Evolutionary conservation across 2,329 filamentous ascomycete species (phyloP).

Genomic region (Mycosphaerella sp.): DNA sequence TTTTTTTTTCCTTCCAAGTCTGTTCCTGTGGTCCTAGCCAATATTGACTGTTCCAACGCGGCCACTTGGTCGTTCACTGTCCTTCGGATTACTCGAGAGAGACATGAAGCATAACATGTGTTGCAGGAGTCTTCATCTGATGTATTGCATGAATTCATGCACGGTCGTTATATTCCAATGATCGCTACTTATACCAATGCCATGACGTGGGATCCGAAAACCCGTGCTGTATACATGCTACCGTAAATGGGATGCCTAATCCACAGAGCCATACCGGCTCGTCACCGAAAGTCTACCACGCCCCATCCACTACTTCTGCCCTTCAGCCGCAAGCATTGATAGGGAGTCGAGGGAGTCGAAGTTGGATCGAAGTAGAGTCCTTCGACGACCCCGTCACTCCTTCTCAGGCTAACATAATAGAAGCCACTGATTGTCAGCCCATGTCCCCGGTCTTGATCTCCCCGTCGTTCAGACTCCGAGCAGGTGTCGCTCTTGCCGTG

Average conservation of each 20-base stretch:
- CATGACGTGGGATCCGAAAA: not conserved
- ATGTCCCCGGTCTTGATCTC: conserved; percentile 33
- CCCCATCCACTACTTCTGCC: conserved; percentile 34
- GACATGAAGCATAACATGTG: too few species aligned
- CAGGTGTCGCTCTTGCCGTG: conserved; percentile 28
- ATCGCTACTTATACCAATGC: not conserved
- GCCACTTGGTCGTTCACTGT: too few species aligned
- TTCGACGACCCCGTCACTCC: conserved; percentile 43
- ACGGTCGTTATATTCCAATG: not conserved
- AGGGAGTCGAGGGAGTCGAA: conserved; percentile 48
- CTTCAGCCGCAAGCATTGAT: conserved; percentile 46
- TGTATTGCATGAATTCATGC: not conserved
- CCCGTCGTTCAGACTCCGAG: conserved; percentile 19
- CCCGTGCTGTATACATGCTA: not conserved
- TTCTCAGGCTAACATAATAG: conserved; percentile 47
- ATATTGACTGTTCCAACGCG: not conserved
- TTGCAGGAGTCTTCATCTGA: too few species aligned
- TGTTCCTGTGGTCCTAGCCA: not conserved
- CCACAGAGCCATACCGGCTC: not conserved
- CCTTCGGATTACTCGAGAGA: too few species aligned
- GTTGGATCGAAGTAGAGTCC: conserved; percentile 52
- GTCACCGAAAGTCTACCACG: not conserved
- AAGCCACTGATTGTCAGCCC: conserved; percentile 51
- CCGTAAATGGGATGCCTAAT: not conserved
- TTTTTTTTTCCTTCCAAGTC: not conserved